Evolutionary conservation across 768 basidiomycete genomes (phyloP), one percentile per base, ranked within the genome.

Genomic region (Tubosaeta sp.): DNA sequence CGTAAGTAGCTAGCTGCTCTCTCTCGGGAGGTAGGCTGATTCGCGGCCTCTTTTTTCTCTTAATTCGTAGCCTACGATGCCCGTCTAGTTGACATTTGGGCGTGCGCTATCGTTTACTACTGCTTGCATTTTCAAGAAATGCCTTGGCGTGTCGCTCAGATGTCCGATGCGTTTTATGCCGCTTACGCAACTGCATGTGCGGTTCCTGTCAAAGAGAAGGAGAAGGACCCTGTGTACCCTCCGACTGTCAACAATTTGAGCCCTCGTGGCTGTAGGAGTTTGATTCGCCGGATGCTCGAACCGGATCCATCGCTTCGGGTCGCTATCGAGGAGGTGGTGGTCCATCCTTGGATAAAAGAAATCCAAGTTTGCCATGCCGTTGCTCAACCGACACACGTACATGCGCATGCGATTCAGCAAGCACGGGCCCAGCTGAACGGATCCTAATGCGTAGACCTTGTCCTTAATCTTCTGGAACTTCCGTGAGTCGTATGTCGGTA

Each of bases 51-150:
- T 21, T 61, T 55, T 29, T n/a, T n/a, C 57, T 48, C 39, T 48
- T 51, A 27, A 51, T 46, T 50, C 40, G 34, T 67, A 96, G 95
- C 95, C 60, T 99, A 98, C 66, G 95, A 98, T 62, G 95, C 95
- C 5, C 87, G 95, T 21, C 78, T 94, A 6, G 96, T 98, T 59
- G 95, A 99, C 65, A 89, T 99, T 51, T 99, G 95, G 95, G 94
- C 95, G 0, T 88, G 87, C 54, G 95, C 88, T 16, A 82, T 99
- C 58, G 94, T 99, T 59, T 98, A 95, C 73, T 99, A 99, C 75
- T 99, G 95, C 75, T 80, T 98, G 62, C 93, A 92, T 70, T 96
- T 96, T 76, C 89, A 93, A 67, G 95, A 99, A 68, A 81, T 99
- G 46, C 95, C 95, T 2, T 99, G 96, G 95, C 88, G 94, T 52